Evolutionary conservation across 306 rosid genomes (phyloP).

Genomic region (Prosopis cineraria): DNA sequence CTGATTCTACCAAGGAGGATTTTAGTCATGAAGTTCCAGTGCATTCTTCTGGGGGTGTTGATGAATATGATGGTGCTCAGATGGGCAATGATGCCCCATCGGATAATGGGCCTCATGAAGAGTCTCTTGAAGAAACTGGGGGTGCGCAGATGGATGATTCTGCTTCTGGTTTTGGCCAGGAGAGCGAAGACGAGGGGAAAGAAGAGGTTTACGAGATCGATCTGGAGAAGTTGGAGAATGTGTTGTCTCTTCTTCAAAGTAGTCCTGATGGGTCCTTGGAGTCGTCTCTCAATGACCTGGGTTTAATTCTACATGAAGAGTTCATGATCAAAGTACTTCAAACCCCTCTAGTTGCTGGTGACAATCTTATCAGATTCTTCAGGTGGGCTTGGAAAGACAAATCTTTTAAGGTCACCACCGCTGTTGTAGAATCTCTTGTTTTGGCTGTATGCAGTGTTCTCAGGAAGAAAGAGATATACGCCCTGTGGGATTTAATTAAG

Average conservation of each 20-base stretch:
- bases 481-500: slow-evolving; percentile 69
- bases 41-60: not conserved
- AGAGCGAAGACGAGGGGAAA: slow-evolving; percentile 1
- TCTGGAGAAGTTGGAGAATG: slow-evolving; percentile 52
- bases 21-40: not conserved
- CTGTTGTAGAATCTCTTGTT: slow-evolving; percentile 57
- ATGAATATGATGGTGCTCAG: not conserved
- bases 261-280: slow-evolving; percentile 57
- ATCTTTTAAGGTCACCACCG: slow-evolving; percentile 40
- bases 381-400: slow-evolving; percentile 64
- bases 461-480: slow-evolving; percentile 45
- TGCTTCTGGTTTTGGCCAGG: slow-evolving; percentile 13
- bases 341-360: slow-evolving; percentile 50
- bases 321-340: slow-evolving; percentile 51
- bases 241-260: slow-evolving; percentile 48
- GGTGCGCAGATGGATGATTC: slow-evolving; percentile 2
- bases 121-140: slow-evolving; percentile 12
- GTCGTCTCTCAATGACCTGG: slow-evolving; percentile 51
- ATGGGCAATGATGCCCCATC: slow-evolving; percentile 14
- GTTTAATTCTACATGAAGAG: slow-evolving; percentile 46
- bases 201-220: slow-evolving; percentile 48
- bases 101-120: slow-evolving; percentile 2
- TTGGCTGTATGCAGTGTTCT: slow-evolving; percentile 29
- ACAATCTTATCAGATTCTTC: slow-evolving; percentile 63
- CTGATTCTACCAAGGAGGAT: not conserved